Conservation (phyloP, 169 alveolate genomes). For the Eimeria sp. region DNA sequence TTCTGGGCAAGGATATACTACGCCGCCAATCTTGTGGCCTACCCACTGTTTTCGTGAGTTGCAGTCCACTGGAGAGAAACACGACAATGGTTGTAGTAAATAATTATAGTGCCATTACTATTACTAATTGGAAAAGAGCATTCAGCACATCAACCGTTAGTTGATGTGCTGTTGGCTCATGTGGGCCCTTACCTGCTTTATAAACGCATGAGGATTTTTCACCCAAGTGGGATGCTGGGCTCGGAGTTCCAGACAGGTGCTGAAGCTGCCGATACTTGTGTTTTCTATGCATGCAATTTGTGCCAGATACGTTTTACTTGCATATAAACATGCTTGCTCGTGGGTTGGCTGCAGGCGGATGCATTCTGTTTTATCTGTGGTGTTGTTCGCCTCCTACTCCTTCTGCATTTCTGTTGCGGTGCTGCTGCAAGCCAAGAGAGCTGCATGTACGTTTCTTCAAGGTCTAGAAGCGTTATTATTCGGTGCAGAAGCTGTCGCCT, state of each 20-base stretch:
- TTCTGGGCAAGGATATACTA: constrained; percentile 81
- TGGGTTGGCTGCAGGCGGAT: constrained; percentile 4
- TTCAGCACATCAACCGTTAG: too few species aligned
- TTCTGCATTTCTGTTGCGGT: constrained; percentile 64
- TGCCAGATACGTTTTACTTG: not conserved
- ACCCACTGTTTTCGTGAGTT: constrained; percentile 57
- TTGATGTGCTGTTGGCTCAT: too few species aligned
- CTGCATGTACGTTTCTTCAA: constrained; percentile 70
- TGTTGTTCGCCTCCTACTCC: constrained; percentile 52
- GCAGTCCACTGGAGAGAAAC: not conserved
- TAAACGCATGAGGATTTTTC: too few species aligned
- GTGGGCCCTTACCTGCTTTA: too few species aligned
- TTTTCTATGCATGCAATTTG: not conserved
- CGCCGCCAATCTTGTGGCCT: constrained; percentile 75
- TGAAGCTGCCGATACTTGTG: not conserved
- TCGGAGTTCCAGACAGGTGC: not conserved
- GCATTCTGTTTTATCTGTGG: constrained; percentile 51
- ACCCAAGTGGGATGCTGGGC: too few species aligned
- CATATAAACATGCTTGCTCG: not conserved
- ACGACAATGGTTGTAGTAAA: too few species aligned
- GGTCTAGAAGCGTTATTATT: constrained; percentile 49
- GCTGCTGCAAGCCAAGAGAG: constrained; percentile 80
- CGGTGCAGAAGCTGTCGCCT: constrained; percentile 75
- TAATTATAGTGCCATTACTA: too few species aligned
- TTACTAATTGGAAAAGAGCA: too few species aligned